Evolutionary conservation across 2,329 filamentous ascomycete species (phyloP).

Genomic region (Nothopassalora personata): DNA sequence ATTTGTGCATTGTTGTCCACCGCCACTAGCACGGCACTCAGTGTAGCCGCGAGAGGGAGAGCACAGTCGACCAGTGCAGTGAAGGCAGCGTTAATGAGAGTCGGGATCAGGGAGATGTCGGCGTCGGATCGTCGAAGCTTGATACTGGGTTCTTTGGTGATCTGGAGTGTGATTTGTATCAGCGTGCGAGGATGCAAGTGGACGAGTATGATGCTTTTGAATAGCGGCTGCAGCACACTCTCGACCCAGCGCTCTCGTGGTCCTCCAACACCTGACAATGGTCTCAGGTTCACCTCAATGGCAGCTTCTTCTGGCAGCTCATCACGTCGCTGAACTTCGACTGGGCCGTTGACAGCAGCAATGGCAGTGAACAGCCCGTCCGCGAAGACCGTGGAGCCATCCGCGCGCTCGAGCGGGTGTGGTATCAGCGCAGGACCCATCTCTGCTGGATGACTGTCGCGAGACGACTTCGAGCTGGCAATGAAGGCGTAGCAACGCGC

Average conservation of each 20-base stretch:
- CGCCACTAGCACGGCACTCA: slow-evolving; percentile 61
- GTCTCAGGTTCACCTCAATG: slow-evolving; percentile 84
- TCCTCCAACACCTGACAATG: slow-evolving; percentile 71
- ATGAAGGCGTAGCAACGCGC: too few species aligned
- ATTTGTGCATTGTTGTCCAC: slow-evolving; percentile 40
- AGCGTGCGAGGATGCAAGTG: slow-evolving; percentile 70
- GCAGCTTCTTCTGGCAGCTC: slow-evolving; percentile 87
- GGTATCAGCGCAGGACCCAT: slow-evolving; percentile 27
- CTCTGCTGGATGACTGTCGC: neutral
- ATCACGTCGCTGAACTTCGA: slow-evolving; percentile 83
- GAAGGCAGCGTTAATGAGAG: slow-evolving; percentile 73
- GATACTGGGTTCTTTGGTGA: slow-evolving; percentile 42
- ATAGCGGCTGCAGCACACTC: slow-evolving; percentile 63
- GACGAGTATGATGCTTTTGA: slow-evolving; percentile 69
- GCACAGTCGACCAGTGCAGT: slow-evolving; percentile 76
- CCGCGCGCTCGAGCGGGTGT: slow-evolving; percentile 58
- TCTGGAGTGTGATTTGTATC: slow-evolving; percentile 76
- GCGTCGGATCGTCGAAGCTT: slow-evolving; percentile 52
- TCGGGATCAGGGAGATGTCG: slow-evolving; percentile 75
- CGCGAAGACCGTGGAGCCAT: slow-evolving; percentile 75
- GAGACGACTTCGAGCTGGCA: too few species aligned
- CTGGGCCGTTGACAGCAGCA: slow-evolving; percentile 83
- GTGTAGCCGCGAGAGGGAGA: slow-evolving; percentile 70
- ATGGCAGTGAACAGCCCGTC: slow-evolving; percentile 74
- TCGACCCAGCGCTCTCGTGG: slow-evolving; percentile 67